Percentiles rank a stretch among this genome's conserved stretches.
Conservation (phyloP, 2,329 filamentous ascomycete species). For the Colletotrichum sp. region DNA sequence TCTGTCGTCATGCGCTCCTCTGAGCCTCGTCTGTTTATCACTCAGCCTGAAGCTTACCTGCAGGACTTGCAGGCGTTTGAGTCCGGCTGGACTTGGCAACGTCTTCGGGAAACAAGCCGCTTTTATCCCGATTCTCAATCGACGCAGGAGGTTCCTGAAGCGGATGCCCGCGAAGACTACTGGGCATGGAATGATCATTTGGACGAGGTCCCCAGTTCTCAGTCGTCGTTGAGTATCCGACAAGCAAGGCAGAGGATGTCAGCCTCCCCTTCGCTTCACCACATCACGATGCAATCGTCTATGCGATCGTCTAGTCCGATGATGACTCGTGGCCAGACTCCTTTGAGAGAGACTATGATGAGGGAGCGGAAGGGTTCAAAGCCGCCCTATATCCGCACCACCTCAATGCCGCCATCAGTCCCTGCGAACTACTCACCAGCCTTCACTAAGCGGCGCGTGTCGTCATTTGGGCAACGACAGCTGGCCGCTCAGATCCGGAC, state of each 20-base stretch:
- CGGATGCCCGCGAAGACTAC: constrained; percentile 67
- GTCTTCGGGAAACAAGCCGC: constrained; percentile 66
- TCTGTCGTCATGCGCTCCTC: constrained; percentile 77
- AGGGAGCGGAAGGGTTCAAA: constrained; percentile 46
- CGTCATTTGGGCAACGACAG: constrained; percentile 43
- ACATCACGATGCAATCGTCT: constrained; percentile 41
- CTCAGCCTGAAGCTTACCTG: constrained; percentile 75
- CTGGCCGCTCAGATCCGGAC: constrained; percentile 18
- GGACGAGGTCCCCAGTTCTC: constrained; percentile 59
- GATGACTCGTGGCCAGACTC: constrained; percentile 44
- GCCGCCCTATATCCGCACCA: constrained; percentile 56
- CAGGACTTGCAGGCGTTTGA: constrained; percentile 64
- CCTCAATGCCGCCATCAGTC: constrained; percentile 53
- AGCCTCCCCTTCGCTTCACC: constrained; percentile 46
- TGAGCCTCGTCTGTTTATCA: constrained; percentile 74
- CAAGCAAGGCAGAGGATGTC: constrained; percentile 46
- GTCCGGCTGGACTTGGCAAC: constrained; percentile 73
- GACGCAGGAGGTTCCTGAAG: constrained; percentile 57
- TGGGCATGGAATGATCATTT: constrained; percentile 72
- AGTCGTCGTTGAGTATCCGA: constrained; percentile 47
- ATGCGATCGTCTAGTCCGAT: constrained; percentile 38
- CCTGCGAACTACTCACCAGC: constrained; percentile 44
- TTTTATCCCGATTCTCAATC: constrained; percentile 49
- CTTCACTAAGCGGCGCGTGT: constrained; percentile 48
- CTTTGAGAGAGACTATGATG: constrained; percentile 40